Evolutionary conservation across 2,329 filamentous ascomycete genomes (phyloP).

Genomic region (Whalleya microplaca): DNA sequence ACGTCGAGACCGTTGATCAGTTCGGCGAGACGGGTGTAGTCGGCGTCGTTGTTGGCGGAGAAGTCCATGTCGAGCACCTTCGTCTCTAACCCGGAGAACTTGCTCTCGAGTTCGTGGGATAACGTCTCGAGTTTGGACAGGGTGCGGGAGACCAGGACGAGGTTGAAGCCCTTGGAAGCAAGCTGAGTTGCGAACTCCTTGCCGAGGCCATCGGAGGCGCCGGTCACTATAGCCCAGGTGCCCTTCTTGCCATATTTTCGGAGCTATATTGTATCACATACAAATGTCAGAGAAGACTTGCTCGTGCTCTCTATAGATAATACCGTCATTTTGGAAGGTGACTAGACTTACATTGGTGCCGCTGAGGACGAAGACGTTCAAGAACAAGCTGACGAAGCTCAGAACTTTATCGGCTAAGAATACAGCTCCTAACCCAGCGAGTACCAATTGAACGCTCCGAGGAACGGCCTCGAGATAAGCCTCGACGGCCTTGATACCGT

Average conservation of each 20-base stretch:
- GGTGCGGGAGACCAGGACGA: conserved; percentile 95
- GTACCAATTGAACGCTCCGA: conserved; percentile 47
- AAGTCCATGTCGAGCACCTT: conserved; percentile 93
- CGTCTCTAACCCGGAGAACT: conserved; percentile 70
- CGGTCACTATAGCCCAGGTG: conserved; percentile 92
- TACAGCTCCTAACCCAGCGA: conserved; percentile 62
- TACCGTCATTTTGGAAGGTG: not conserved
- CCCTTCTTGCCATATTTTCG: conserved; percentile 88
- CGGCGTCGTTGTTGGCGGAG: conserved; percentile 73
- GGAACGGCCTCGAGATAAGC: conserved; percentile 48
- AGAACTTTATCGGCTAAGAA: conserved; percentile 60
- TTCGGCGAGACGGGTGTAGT: conserved; percentile 75
- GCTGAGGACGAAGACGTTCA: conserved; percentile 70
- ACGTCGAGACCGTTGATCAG: conserved; percentile 77
- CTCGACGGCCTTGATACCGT: conserved; percentile 38
- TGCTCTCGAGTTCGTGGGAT: conserved; percentile 72
- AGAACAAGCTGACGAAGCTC: conserved; percentile 62
- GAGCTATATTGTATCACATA: conserved; percentile 58
- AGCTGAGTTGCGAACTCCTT: conserved; percentile 95
- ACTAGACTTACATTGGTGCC: conserved; percentile 60
- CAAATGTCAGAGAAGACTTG: conserved; percentile 24
- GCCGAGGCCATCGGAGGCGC: conserved; percentile 93
- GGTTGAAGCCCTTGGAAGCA: conserved; percentile 88
- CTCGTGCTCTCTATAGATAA: not conserved
- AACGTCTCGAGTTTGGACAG: conserved; percentile 84